A percentile compares a stretch with the other conserved stretches of the same genome.
These are phyloP conservation scores for Schoenoplectus triqueter DNA, from an alignment of 202 grass and related monocot species.

Conservation along the genomic window DNA sequence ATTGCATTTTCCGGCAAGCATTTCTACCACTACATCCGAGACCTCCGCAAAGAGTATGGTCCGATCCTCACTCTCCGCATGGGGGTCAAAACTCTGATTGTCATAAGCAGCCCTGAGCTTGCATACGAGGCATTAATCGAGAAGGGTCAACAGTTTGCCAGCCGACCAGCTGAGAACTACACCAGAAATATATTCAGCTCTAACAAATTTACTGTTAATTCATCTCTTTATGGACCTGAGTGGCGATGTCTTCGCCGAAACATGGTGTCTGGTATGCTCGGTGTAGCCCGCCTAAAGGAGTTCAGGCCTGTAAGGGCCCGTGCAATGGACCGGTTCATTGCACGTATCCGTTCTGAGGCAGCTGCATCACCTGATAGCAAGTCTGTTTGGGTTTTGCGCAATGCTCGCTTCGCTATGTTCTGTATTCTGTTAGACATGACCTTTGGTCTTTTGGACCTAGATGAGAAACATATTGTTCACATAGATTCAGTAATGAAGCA, in stretches of 20 bases:
- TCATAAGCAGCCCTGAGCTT: slow-evolving; percentile 72
- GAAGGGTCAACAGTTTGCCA: slow-evolving; percentile 69
- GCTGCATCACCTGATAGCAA: slow-evolving; percentile 41
- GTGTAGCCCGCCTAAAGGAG: slow-evolving; percentile 58
- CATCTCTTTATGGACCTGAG: slow-evolving; percentile 67
- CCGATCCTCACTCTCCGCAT: slow-evolving; percentile 78
- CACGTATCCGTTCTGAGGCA: slow-evolving; percentile 64
- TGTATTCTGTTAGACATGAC: slow-evolving; percentile 88
- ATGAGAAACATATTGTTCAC: slow-evolving; percentile 61
- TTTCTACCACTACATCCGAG: slow-evolving; percentile 74
- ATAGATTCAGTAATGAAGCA: slow-evolving; percentile 83
- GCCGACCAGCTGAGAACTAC: slow-evolving; percentile 66
- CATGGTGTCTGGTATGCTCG: slow-evolving; percentile 94
- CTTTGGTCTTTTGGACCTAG: slow-evolving; percentile 76
- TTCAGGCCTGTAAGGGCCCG: slow-evolving; percentile 48
- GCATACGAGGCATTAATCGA: slow-evolving; percentile 79
- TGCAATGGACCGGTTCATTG: slow-evolving; percentile 88
- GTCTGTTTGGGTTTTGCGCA: slow-evolving; percentile 80
- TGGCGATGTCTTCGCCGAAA: slow-evolving; percentile 85
- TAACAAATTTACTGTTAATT: slow-evolving; percentile 93
- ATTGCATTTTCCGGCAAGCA: slow-evolving; percentile 78
- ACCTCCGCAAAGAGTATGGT: slow-evolving; percentile 60
- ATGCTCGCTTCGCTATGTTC: slow-evolving; percentile 90
- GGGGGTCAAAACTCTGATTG: slow-evolving; percentile 75
- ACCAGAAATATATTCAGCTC: slow-evolving; percentile 83